Evolutionary conservation across 306 rosid species (phyloP).

Genomic region (Prunus kanzakura): DNA sequence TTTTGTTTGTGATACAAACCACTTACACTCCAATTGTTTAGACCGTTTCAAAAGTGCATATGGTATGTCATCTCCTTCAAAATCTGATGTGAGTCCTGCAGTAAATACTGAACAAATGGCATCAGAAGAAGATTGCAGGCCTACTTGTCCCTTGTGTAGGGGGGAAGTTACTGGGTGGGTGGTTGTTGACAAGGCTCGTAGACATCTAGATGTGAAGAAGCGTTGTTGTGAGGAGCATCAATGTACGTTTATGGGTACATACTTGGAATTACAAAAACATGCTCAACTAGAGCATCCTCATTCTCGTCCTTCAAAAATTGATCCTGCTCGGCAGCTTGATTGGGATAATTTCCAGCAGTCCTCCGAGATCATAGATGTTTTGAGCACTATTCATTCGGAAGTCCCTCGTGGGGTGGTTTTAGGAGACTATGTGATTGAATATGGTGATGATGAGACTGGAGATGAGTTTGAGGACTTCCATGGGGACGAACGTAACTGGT

Average conservation of each 20-base stretch:
- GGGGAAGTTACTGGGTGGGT: conserved; percentile 92
- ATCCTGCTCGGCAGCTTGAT: conserved; percentile 91
- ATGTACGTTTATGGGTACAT: conserved; percentile 73
- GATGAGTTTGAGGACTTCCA: conserved; percentile 90
- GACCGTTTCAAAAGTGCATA: conserved; percentile 80
- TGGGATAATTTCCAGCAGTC: conserved; percentile 99
- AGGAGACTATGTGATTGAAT: conserved; percentile 95
- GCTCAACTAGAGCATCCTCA: conserved; percentile 85
- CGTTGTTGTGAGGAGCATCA: conserved; percentile 78
- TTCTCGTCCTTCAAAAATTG: conserved; percentile 83
- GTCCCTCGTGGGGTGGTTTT: conserved; percentile 84
- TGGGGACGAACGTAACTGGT: conserved; percentile 86
- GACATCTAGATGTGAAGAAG: conserved; percentile 69
- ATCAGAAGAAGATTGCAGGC: conserved; percentile 45
- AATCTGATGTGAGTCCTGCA: conserved; percentile 32
- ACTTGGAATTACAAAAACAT: conserved; percentile 69
- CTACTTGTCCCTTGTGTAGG: conserved; percentile 89
- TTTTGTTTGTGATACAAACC: conserved; percentile 82
- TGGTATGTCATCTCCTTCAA: conserved; percentile 48
- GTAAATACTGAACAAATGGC: conserved; percentile 35
- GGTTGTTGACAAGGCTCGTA: conserved; percentile 63
- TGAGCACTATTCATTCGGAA: conserved; percentile 95
- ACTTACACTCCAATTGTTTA: conserved; percentile 86
- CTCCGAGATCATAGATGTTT: conserved; percentile 88
- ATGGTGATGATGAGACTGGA: conserved; percentile 76